Evolutionary conservation across 1,284 basidiomycete species (phyloP).

Genomic region (Ceratorhiza oryzae-sativae): DNA sequence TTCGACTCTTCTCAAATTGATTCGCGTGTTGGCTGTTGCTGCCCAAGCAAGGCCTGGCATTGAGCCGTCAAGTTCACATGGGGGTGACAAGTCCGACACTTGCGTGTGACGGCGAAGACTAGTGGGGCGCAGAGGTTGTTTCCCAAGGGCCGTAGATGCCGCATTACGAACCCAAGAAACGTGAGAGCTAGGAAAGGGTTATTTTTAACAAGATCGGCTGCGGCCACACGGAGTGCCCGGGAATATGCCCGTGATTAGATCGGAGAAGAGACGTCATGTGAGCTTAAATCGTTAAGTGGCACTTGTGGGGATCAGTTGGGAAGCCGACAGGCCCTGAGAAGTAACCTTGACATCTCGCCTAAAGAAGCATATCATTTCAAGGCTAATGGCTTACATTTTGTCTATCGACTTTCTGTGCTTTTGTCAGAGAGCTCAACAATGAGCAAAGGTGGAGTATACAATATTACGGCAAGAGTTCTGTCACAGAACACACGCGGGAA

Average conservation of each 20-base stretch:
- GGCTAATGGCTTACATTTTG: background rate
- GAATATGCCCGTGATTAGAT: background rate
- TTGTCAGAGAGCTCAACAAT: background rate
- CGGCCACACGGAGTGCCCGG: background rate
- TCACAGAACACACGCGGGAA: background rate
- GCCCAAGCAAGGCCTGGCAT: background rate
- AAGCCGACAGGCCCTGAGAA: background rate
- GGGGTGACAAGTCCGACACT: background rate
- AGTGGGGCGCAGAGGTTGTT: background rate
- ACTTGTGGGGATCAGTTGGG: slow-evolving; percentile 1
- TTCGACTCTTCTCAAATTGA: background rate
- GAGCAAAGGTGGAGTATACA: background rate
- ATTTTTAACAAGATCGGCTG: background rate
- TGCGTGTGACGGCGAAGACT: background rate
- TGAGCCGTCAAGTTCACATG: background rate
- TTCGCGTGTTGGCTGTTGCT: background rate
- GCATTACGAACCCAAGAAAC: background rate
- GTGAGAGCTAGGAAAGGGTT: background rate
- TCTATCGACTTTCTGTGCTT: background rate
- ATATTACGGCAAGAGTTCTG: background rate
- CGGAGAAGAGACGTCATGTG: slow-evolving; percentile 11
- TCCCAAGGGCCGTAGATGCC: background rate
- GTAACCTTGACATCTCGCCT: background rate
- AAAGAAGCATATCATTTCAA: background rate
- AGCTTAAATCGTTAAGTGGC: background rate